A percentile compares a stretch with the other conserved stretches of the same genome.
These are phyloP conservation scores for Naematelia aurantialba DNA, from an alignment of 768 basidiomycete species.

Conservation along the genomic window DNA sequence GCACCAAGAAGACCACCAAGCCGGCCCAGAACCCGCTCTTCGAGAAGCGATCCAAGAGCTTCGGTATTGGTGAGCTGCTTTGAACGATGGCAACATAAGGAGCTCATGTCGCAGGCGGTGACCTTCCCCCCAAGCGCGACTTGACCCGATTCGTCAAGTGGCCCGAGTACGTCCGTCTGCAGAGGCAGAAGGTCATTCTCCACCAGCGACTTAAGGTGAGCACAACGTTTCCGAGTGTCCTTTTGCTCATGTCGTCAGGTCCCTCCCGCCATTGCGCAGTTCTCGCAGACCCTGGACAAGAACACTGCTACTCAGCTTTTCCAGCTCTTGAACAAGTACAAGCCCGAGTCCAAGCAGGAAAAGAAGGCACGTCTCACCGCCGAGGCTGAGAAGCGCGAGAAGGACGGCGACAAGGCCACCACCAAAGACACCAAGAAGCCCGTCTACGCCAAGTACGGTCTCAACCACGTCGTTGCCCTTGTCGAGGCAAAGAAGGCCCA, in stretches of 20 bases:
- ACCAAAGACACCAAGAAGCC: slow-evolving; percentile 86
- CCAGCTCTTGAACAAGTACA: slow-evolving; percentile 90
- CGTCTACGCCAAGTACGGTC: slow-evolving; percentile 88
- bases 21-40: slow-evolving; percentile 86
- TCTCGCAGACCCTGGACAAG: slow-evolving; percentile 93
- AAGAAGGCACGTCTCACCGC: slow-evolving; percentile 85
- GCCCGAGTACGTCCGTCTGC: slow-evolving; percentile 97
- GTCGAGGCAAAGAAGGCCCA: slow-evolving; percentile 93
- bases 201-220: slow-evolving; percentile 82
- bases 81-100: not conserved
- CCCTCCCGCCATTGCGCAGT: slow-evolving; percentile 95
- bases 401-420: slow-evolving; percentile 66
- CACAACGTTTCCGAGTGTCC: slow-evolving; percentile 1
- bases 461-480: slow-evolving; percentile 94
- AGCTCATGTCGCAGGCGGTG: slow-evolving; percentile 65
- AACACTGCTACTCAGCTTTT: slow-evolving; percentile 98
- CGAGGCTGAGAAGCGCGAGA: slow-evolving; percentile 67
- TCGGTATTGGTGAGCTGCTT: slow-evolving; percentile 74
- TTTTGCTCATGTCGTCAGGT: slow-evolving; percentile 52
- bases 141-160: slow-evolving; percentile 98
- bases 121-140: slow-evolving; percentile 83
- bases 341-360: slow-evolving; percentile 72
- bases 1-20: slow-evolving; percentile 69
- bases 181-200: slow-evolving; percentile 97
- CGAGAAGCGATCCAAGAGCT: slow-evolving; percentile 83